Percentiles rank a stretch among this genome's conserved stretches.
Evolutionary conservation across 345 rosid genomes (phyloP).

Genomic region (Streptanthus diversifolius): DNA sequence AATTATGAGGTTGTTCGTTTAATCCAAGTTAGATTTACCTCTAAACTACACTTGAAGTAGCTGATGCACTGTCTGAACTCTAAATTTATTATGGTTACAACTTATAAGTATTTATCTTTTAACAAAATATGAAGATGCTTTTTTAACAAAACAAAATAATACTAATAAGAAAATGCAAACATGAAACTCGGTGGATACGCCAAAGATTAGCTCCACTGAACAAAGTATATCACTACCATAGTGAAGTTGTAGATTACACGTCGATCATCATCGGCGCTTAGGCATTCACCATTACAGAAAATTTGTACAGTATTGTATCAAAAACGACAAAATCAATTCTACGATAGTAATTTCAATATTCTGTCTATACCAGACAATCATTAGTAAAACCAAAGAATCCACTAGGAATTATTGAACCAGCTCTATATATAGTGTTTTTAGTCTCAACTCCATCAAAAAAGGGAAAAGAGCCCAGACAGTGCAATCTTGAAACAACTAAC

Average conservation of each 20-base stretch:
- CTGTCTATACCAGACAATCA: background rate
- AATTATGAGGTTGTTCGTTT: background rate
- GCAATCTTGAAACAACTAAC: constrained; percentile 2
- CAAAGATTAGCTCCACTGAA: background rate
- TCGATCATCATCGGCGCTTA: background rate
- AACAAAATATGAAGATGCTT: background rate
- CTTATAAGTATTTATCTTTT: no score
- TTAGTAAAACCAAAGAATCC: background rate
- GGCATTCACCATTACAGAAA: constrained; percentile 5
- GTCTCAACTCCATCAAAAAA: constrained; percentile 2
- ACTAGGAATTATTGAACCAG: background rate
- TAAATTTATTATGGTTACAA: no score
- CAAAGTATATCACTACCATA: background rate
- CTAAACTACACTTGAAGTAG: no score
- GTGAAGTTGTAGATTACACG: background rate
- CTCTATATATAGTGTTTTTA: background rate
- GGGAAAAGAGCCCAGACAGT: background rate
- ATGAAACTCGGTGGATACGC: background rate
- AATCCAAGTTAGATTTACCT: background rate
- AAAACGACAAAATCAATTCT: background rate
- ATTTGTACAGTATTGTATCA: background rate
- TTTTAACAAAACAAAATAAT: background rate
- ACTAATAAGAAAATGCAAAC: background rate
- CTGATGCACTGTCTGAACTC: no score
- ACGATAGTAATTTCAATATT: background rate